These are phyloP conservation scores for Lepiota subincarnata DNA, from an alignment of 768 basidiomycete species.

Conservation along the genomic window DNA sequence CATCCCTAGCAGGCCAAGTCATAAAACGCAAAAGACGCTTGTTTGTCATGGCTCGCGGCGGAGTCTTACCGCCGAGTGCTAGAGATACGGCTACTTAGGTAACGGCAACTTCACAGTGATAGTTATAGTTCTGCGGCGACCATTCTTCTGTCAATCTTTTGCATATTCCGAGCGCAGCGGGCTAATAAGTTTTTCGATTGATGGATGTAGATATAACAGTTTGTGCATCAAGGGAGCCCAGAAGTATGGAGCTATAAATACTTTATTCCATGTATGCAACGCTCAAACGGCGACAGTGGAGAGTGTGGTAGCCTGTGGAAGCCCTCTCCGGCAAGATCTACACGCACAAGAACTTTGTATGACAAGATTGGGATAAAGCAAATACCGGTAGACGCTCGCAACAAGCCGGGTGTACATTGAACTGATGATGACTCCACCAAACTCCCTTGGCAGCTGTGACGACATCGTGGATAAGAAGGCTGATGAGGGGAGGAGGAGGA, in stretches of 20 bases:
- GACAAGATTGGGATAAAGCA: slow-evolving; percentile 6
- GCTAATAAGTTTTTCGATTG: slow-evolving; percentile 4
- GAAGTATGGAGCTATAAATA: slow-evolving; percentile 11
- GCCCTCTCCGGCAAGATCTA: not conserved
- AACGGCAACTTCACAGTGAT: not conserved
- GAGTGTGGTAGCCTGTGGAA: not conserved
- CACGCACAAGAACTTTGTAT: not conserved
- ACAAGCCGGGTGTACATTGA: slow-evolving; percentile 1
- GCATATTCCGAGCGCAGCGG: slow-evolving; percentile 12
- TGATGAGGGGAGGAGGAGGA: too few relatives aligned
- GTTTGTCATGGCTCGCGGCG: slow-evolving; percentile 3
- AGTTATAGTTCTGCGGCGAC: not conserved
- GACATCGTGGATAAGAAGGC: not conserved
- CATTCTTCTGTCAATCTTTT: slow-evolving; percentile 9
- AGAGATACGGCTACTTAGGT: slow-evolving; percentile 4
- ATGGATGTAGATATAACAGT: not conserved
- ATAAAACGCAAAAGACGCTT: not conserved
- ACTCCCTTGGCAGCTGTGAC: slow-evolving; percentile 9
- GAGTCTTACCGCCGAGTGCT: slow-evolving; percentile 7
- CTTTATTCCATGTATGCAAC: not conserved
- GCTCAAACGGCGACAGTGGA: not conserved
- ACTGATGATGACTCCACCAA: slow-evolving; percentile 6
- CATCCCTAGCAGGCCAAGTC: not conserved
- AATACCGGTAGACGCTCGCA: slow-evolving; percentile 5
- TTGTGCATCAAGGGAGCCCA: slow-evolving; percentile 10